Evolutionary conservation across 805 yeast genomes (phyloP), one percentile per base, ranked within the genome.

Genomic region (Dipodascopsis uninucleata): DNA sequence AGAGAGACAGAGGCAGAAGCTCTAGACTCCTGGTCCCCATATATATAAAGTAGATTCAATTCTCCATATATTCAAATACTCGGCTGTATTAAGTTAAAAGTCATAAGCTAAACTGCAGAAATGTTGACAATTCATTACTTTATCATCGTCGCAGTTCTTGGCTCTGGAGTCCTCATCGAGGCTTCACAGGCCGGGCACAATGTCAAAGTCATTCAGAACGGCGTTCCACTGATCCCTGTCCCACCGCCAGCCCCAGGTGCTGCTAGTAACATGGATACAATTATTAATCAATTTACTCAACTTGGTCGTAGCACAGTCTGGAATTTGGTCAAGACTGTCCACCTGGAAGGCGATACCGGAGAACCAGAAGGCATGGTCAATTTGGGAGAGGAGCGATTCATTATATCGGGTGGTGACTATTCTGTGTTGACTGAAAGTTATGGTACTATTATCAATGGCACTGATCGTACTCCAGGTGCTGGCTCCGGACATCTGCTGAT

Each of bases 251-350:
- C 49, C 4, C 39, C 46, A 18, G n/a, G 23, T 20, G 47, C 36
- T 8, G 49, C 46, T 12, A 4, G 45, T 6, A 26, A 42, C 17
- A 38, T 34, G 14, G 46, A 43, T 12, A 21, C 21, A 21, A 14
- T 42, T n/a, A 45, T 41, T 9, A 37, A 39, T 21, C 22, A 16
- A 17, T 42, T 42, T 18, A 18, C 25, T 25, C 23, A 20, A 18
- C 46, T 42, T 7, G 46, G 46, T 23, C 46, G 46, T n/a, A 17
- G 37, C 22, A 42, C 46, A 5, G 46, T 42, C 31, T 42, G 49
- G 46, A 42, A 36, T 18, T 45, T 42, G 20, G 46, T 42, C 12
- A 45, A 42, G 17, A 42, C 29, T 20, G 41, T 42, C 29, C 46
- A 12, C 24, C 8, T 42, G 12, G 39, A 42, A 23, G 50, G 50